Evolutionary conservation across 495 filamentous ascomycete genomes (phyloP).

Genomic region (Astrothelium macrocarpum): DNA sequence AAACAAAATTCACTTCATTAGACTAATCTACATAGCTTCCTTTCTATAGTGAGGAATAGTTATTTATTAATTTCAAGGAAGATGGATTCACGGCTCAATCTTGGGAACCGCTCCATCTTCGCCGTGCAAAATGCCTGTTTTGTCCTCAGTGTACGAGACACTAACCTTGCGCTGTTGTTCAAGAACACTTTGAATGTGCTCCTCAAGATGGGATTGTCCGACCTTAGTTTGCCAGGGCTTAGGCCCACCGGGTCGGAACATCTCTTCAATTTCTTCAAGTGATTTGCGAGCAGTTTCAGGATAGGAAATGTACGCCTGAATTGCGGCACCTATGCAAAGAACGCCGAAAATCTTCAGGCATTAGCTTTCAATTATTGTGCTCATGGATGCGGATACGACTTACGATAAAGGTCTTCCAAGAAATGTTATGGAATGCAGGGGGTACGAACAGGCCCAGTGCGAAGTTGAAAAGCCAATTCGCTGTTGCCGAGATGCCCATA

Average conservation of each 20-base stretch:
- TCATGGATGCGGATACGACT: background rate
- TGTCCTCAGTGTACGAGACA: background rate
- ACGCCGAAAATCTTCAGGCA: slow-evolving; percentile 50
- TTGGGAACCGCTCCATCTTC: background rate
- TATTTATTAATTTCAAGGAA: background rate
- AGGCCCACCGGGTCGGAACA: slow-evolving; percentile 49
- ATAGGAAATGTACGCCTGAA: slow-evolving; percentile 58
- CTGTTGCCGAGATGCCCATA: slow-evolving; percentile 55
- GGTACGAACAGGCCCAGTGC: slow-evolving; percentile 62
- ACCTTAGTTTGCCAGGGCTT: slow-evolving; percentile 52
- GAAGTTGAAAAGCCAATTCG: slow-evolving; percentile 74
- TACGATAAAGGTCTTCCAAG: slow-evolving; percentile 57
- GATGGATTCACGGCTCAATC: background rate
- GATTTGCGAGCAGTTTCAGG: slow-evolving; percentile 63
- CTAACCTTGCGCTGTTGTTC: background rate
- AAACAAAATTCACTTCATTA: too few species aligned
- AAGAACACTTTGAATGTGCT: slow-evolving; percentile 14
- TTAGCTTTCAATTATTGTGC: background rate
- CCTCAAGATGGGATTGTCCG: slow-evolving; percentile 33
- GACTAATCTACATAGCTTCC: background rate
- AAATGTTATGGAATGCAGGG: slow-evolving; percentile 61
- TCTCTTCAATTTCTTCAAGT: slow-evolving; percentile 57
- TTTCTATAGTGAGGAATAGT: background rate
- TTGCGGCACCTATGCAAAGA: slow-evolving; percentile 52
- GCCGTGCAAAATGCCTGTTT: background rate